These are phyloP conservation scores for Macrophomina tecta DNA, from an alignment of 2,329 filamentous ascomycete species.

Conservation along the genomic window DNA sequence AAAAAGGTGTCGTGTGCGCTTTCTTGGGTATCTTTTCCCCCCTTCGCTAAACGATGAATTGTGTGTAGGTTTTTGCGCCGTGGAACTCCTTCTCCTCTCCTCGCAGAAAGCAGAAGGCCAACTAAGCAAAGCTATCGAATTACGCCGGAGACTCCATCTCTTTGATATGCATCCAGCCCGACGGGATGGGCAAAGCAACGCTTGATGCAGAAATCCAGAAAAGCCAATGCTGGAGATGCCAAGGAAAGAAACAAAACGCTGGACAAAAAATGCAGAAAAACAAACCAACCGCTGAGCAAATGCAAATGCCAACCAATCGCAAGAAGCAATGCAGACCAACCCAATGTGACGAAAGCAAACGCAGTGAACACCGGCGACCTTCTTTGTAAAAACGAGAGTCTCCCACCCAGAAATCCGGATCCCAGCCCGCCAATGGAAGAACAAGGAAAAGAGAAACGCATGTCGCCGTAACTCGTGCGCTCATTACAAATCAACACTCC, in stretches of 20 bases:
- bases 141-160: slow-evolving; percentile 7
- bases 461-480: slow-evolving; percentile 25
- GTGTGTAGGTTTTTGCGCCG: not conserved
- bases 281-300: slow-evolving; percentile 9
- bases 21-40: not conserved
- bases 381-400: slow-evolving; percentile 9
- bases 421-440: slow-evolving; percentile 5
- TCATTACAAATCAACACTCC: slow-evolving; percentile 22
- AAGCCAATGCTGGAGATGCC: not conserved
- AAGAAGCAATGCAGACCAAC: slow-evolving; percentile 7
- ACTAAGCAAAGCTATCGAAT: slow-evolving; percentile 11
- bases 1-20: not conserved
- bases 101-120: not conserved
- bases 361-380: slow-evolving; percentile 12
- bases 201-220: not conserved
- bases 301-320: not conserved
- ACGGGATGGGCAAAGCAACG: not conserved
- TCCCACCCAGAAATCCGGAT: not conserved
- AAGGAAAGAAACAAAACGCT: not conserved
- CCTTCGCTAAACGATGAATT: not conserved
- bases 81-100: not conserved
- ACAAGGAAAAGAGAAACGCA: slow-evolving; percentile 13
- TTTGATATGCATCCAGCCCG: not conserved
- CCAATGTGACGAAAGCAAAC: slow-evolving; percentile 1
- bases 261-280: not conserved